Conservation (phyloP, 108 stramenopile genomes). For the Hondaea fermentalgiana region DNA sequence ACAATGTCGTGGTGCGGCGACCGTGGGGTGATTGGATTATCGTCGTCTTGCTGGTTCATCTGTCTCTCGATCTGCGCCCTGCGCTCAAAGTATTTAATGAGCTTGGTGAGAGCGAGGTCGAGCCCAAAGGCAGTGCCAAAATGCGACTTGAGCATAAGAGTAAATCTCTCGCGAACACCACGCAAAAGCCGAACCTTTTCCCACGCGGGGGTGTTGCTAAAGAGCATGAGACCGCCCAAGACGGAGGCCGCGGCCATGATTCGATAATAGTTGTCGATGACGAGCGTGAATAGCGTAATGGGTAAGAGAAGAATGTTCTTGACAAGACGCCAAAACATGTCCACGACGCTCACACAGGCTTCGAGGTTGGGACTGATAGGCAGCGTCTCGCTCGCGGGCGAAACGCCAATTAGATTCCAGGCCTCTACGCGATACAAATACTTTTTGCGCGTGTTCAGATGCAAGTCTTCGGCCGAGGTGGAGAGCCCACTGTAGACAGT, state of each 20-base stretch:
- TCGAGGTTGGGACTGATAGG: not conserved
- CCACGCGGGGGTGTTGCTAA: not conserved
- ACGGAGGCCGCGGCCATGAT: not conserved
- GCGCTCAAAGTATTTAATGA: not conserved
- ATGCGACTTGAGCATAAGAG: not conserved
- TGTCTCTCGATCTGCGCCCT: not conserved
- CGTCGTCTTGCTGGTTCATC: too few relatives aligned
- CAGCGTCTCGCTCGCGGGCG: not conserved
- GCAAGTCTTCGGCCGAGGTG: not conserved
- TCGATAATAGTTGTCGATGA: not conserved
- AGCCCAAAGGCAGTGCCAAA: not conserved
- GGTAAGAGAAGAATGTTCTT: not conserved
- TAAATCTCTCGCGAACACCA: not conserved
- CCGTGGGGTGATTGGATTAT: not conserved
- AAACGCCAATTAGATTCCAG: slow-evolving; percentile 1
- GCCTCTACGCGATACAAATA: not conserved
- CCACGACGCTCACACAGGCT: not conserved
- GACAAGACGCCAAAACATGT: not conserved
- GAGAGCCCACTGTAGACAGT: not conserved
- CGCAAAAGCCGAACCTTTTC: not conserved
- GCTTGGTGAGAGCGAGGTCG: not conserved
- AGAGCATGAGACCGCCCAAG: not conserved
- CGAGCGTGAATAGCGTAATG: not conserved
- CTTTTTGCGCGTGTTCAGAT: not conserved
- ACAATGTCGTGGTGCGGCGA: not conserved